Base-by-base conservation (phyloP, 371 early-diverging fungal species). In the Lichtheimia corymbifera region DNA sequence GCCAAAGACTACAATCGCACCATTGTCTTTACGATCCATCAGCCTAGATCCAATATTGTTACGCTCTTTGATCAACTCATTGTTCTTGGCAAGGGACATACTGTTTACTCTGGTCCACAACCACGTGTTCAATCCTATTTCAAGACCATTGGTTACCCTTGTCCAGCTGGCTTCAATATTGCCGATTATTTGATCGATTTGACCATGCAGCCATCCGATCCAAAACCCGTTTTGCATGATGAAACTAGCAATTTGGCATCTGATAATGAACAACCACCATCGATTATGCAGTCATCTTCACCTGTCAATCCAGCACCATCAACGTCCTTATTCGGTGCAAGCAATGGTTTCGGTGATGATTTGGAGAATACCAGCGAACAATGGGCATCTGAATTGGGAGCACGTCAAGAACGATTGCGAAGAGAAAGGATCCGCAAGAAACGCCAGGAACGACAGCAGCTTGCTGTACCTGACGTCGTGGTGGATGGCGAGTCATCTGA, bases 21-120 rank as follows among this genome's bases (percentile, higher is more conserved):
- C 0, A 87, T 99, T 22, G 80, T 97, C 5, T 91, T 93, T 67
- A 95, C 95, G 11, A 95, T 97, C 40, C 98, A 99, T 68, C 99
- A 97, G 66, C 99, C 99, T 4, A 85, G 97, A 13, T 88, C 91
- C 14, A 92, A 97, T 61, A 95, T 98, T 53, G 93, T 92, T 50
- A 80, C 88, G 17, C 73, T 93, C 60, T 96, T 99, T 79, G 95
- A 97, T 74, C 86, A 88, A 25, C 75, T 97, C 11, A 73, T 97
- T 12, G 76, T 99, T 25, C 79, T 99, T 50, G 88, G 93, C 18
- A 92, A 91, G 28, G 95, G 96, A 2, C 81, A 85, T 45, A 77
- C 91, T 43, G 86, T 92, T 30, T 97, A 89, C 68, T 91, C 94
- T 6, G 96, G 96, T 1, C 74, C 79, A 43, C 84, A 88, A 13